Conservation (phyloP, 306 rosid genomes). For the Hylodesmum podocarpum region DNA sequence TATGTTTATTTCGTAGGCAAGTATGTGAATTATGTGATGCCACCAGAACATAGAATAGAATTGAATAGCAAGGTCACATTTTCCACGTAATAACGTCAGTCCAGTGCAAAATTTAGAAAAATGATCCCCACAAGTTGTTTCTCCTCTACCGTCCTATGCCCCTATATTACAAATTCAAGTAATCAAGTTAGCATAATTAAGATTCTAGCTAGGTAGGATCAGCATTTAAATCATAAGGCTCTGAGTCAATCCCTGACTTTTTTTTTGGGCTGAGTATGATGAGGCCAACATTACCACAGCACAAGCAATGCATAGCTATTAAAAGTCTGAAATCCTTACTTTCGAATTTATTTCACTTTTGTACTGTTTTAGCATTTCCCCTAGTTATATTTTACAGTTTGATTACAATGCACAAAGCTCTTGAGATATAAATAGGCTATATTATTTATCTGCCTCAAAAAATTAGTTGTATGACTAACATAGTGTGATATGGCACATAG, state of each 20-base stretch:
- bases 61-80: not conserved
- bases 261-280: not conserved
- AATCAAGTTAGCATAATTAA: not conserved
- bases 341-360: not conserved
- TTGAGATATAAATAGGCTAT: not conserved
- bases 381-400: not conserved
- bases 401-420: not conserved
- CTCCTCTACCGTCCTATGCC: not conserved
- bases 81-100: not conserved
- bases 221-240: conserved; percentile 19
- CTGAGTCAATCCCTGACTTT: not conserved
- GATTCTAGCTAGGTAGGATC: conserved; percentile 2
- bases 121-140: not conserved
- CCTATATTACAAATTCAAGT: not conserved
- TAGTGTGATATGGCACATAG: too few relatives aligned
- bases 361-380: not conserved
- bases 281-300: not conserved
- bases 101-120: not conserved
- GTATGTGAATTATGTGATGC: not conserved
- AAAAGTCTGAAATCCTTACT: not conserved
- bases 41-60: not conserved
- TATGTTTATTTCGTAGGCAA: not conserved
- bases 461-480: not conserved
- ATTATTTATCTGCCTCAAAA: not conserved
- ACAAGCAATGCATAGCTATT: not conserved